Conservation (phyloP, 179 eudicot genomes). For the Spergularia azorica region DNA sequence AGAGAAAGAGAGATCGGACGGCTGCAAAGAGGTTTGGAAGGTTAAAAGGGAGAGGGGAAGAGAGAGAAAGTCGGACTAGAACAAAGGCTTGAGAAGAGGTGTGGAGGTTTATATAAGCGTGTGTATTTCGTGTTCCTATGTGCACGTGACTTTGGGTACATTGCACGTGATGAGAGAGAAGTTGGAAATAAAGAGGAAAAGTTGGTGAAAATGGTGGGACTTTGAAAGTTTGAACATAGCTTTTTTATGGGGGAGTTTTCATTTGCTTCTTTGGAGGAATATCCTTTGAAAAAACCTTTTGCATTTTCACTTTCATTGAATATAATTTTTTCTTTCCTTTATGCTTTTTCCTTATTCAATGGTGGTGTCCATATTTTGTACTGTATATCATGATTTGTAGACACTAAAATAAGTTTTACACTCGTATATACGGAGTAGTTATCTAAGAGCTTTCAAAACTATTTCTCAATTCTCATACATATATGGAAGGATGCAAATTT, state of each 20-base stretch:
- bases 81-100: neutral
- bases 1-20: conserved; percentile 14
- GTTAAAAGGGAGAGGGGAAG: neutral
- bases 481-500: too few relatives aligned
- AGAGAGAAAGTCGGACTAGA: neutral
- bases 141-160: neutral
- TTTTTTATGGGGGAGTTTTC: too few relatives aligned
- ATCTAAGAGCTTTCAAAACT: too few relatives aligned
- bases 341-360: neutral
- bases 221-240: too few relatives aligned
- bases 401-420: too few relatives aligned
- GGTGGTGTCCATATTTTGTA: neutral
- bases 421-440: neutral
- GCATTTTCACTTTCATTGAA: neutral
- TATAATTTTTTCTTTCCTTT: neutral
- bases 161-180: too few relatives aligned
- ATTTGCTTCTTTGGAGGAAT: neutral
- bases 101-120: conserved; percentile 14
- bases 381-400: neutral
- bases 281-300: neutral
- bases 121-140: conserved; percentile 6
- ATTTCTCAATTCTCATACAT: too few relatives aligned
- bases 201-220: too few relatives aligned
- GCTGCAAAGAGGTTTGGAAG: neutral
- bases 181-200: neutral